Evolutionary conservation across 1,139 yeast genomes (phyloP), one percentile per base, ranked within the genome.

Genomic region (Suhomyces kunorum): DNA sequence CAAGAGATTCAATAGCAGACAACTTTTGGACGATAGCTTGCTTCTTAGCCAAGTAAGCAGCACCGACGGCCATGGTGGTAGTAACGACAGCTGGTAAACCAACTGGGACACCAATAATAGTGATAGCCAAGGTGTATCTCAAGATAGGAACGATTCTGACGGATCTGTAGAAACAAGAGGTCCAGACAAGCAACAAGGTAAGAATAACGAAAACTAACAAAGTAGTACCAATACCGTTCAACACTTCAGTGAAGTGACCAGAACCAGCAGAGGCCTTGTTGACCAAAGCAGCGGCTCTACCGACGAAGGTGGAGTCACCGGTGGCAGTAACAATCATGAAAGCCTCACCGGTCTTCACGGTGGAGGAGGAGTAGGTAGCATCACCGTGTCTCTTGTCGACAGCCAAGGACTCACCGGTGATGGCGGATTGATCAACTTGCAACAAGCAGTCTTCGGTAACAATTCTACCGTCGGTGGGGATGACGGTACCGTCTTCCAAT

Each of bases 51-150:
- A 90, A 81, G 87, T 89, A 89, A 66, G 97, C 97, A 68, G 98
- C 98, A 82, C 97, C 97, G 71, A 90, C 98, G 72, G 98, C 98
- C 95, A 90, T 88, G 70, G 98, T 90, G 63, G 97, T 90, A 78
- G 98, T 90, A 60, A 90, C 96, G 66, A 90, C 98, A 70, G 96
- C 98, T 71, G 98, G 98, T 68, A 90, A 83, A 86, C 98, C 98
- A 62, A 90, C 98, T 73, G 98, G 98, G 58, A 92, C 98, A 87
- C 98, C 98, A 63, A 92, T 87, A 75, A 90, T 89, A 75, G 97
- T 90, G 68, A 90, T 87, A 60, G 96, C 97, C 68, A 92, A 80
- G 61, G 95, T 82, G 79, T 83, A 89, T 78, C 97, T 85, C 73
- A 92, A 81, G 74, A 90, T 87, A 59, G 83, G 78, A 60, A 89